Conservation (phyloP, 2,329 filamentous ascomycete species). For the Erysiphe neolycopersici region DNA sequence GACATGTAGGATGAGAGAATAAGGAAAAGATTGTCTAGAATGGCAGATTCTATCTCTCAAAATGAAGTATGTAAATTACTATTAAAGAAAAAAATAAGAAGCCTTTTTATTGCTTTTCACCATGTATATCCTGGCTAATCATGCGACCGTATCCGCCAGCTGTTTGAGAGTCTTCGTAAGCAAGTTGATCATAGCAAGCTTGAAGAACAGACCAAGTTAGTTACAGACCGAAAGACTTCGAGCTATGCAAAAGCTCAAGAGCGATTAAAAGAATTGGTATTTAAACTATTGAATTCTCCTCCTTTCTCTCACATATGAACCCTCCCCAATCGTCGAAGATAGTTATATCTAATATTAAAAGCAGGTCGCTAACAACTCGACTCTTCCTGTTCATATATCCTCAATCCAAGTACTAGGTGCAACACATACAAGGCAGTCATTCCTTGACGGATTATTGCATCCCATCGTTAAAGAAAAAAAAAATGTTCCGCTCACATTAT, state of each 20-base stretch:
- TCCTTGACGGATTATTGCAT: constrained; percentile 57
- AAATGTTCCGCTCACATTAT: constrained; percentile 45
- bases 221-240: constrained; percentile 19
- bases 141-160: constrained; percentile 15
- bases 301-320: not conserved
- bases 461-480: constrained; percentile 47
- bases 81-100: constrained; percentile 4
- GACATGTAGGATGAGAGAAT: no score
- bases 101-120: not conserved
- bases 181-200: constrained; percentile 29
- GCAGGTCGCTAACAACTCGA: constrained; percentile 56
- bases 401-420: constrained; percentile 65
- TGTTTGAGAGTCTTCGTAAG: constrained; percentile 31
- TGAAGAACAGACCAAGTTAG: constrained; percentile 30
- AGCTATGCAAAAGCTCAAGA: constrained; percentile 23
- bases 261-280: constrained; percentile 37
- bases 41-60: constrained; percentile 13
- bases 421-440: constrained; percentile 53
- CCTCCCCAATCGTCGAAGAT: not conserved
- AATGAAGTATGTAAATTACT: constrained; percentile 17
- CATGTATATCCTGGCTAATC: not conserved
- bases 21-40: constrained; percentile 1
- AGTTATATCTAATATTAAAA: constrained; percentile 1
- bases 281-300: constrained; percentile 3
- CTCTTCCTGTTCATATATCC: constrained; percentile 66